A percentile compares a stretch with the other conserved stretches of the same genome.
Conservation (phyloP, 129 eudicot species). For the Smallanthus sonchifolius region DNA sequence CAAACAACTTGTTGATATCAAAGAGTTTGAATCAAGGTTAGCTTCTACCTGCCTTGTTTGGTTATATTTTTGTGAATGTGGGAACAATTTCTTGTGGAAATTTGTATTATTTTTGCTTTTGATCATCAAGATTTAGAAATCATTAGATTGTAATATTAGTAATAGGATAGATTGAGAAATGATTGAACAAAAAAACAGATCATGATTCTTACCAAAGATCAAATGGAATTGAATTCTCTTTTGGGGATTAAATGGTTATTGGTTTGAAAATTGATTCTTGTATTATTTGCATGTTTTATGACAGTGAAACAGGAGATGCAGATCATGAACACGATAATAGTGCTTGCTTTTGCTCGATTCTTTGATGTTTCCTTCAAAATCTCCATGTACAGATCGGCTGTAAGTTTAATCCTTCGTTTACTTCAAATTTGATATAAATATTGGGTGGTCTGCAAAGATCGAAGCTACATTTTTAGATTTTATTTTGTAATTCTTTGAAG, state of each 20-base stretch:
- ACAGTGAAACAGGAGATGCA: constrained; percentile 66
- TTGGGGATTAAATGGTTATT: no score
- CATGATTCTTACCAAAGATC: no score
- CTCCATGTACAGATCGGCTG: constrained; percentile 20
- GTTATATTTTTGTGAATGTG: no score
- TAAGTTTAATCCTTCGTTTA: constrained; percentile 22
- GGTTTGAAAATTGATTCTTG: no score
- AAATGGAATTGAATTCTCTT: no score
- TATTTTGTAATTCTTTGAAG: constrained; percentile 21
- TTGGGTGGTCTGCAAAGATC: constrained; percentile 26
- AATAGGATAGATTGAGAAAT: no score
- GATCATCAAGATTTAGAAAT: not conserved
- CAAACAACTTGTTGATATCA: no score
- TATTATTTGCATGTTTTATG: constrained; percentile 1
- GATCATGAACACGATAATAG: constrained; percentile 48
- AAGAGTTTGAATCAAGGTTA: no score
- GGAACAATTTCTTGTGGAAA: no score
- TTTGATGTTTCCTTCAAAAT: constrained; percentile 38
- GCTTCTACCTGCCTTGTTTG: no score
- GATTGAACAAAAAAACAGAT: no score
- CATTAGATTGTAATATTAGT: not conserved
- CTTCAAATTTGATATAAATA: constrained; percentile 25
- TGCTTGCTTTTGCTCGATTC: constrained; percentile 65
- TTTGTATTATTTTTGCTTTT: not conserved
- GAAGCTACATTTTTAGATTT: constrained; percentile 15